Base-by-base conservation (phyloP, 2,329 filamentous ascomycete genomes). In the Cryoendolithus antarcticus region DNA sequence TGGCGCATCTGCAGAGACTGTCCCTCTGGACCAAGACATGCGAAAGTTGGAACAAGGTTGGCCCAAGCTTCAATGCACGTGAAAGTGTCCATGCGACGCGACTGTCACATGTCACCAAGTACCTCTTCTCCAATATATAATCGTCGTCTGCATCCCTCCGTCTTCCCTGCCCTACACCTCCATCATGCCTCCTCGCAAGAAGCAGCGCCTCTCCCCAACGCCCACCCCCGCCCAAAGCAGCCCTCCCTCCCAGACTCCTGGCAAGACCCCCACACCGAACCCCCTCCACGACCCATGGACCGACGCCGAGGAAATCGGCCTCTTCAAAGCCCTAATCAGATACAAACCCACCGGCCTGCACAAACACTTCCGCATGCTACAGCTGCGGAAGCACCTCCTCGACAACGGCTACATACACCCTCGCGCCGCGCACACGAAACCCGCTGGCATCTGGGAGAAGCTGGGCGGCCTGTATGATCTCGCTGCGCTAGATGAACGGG, bases 301-400 rank as follows among this genome's bases (percentile, higher is more conserved):
- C 3, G 88, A 94, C 54, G 89, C 95, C 55, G 91, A 98, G 61
- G 82, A 93, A 49, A 86, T 85, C 1, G 88, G 86, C 31, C 71
- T 98, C 1, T 86, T 94, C 65, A 95, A 95, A 58, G 86, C 80
- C 38, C 81, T 96, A 49, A 88, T 96, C 48, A 75, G 80, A 56
- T 94, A 84, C 82, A 98, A 98, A 59, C 91, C 91, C n/a, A 89
- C 89, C 31, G 89, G 86, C 44, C 83, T 94, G 71, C 86, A 94
- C 65, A 93, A 89, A 59, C 86, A 94, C 61, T 93, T 94, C 57
- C 80, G 85, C 44, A 88, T 95, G 72, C 77, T 94, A 46, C 79
- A 85, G 6, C 85, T 95, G 10, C 56, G 56, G 37, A 42, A 51
- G 15, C 55, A 51, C 44, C 48, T 61, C 9, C 47, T 59, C 29